Evolutionary conservation across 1,139 yeast genomes (phyloP), one percentile per base, ranked within the genome.

Genomic region (Yamadazyma buinensis): DNA sequence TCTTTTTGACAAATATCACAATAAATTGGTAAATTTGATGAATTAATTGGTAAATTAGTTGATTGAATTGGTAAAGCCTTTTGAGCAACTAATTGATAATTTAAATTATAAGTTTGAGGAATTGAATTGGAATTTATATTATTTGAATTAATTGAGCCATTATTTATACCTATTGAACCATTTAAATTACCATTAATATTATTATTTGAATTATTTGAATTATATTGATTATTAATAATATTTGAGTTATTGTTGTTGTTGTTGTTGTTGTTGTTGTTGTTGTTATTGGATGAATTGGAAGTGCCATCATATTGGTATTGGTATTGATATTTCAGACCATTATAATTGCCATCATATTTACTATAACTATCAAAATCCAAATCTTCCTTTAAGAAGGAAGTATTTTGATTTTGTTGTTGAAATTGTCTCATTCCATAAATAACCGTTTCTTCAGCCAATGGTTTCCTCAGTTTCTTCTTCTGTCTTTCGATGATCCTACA

Each of bases 401-500:
- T 64, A 27, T 60, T 61, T 30, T 56, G 57, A 40, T 55, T 54
- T 42, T 67, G 74, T 46, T 67, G 73, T 44, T 66, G 64, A 46
- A 68, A 67, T 49, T 68, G 75, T 45, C 65, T 66, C 58, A 68
- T 59, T 2, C 75, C 75, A 44, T 68, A 68, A 23, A 66, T 55
- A 70, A 68, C 68, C 30, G 75, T 67, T 41, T 68, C 75, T 44
- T 68, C 74, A 5, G 74, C 74, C 51, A 68, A 57, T 9, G 70
- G 73, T 42, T 66, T 66, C 32, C 73, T 56, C 57, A 58, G 64
- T 49, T 66, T 65, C 55, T 67, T 67, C 51, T 70, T 68, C 48
- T 66, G 68, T 35, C 74, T 52, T 48, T 75, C 81, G 34, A 75
- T 72, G 49, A 74, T 72, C 42, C 81, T 67, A 54, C 81, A 75